Evolutionary conservation across 2,329 filamentous ascomycete species (phyloP).

Genomic region (Aureobasidium zeae): DNA sequence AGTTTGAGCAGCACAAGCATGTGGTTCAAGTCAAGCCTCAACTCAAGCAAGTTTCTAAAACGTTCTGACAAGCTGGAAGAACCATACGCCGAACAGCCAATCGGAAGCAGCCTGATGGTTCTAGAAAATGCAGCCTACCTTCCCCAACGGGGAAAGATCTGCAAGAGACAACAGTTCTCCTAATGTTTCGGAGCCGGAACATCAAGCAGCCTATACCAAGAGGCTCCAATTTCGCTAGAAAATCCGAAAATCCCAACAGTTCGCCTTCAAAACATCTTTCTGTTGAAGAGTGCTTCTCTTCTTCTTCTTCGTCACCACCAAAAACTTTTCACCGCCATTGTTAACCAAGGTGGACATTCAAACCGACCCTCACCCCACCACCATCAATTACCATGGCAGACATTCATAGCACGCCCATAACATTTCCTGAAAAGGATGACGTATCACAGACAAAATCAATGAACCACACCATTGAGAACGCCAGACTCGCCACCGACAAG

Average conservation of each 20-base stretch:
- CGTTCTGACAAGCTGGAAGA: too few relatives aligned
- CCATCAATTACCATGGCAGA: conserved; percentile 9
- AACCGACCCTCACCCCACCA: conserved; percentile 2
- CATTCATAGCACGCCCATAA: conserved; percentile 18
- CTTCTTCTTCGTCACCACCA: neutral
- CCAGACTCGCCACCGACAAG: conserved; percentile 38
- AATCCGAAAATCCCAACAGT: too few relatives aligned
- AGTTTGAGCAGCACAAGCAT: too few relatives aligned
- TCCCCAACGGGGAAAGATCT: too few relatives aligned
- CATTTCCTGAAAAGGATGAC: conserved; percentile 25
- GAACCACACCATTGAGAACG: conserved; percentile 32
- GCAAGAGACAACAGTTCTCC: too few relatives aligned
- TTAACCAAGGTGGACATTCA: conserved; percentile 14
- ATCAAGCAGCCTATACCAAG: neutral
- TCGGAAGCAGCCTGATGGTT: too few relatives aligned
- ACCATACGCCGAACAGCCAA: too few relatives aligned
- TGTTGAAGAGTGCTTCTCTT: conserved; percentile 7
- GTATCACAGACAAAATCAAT: conserved; percentile 23
- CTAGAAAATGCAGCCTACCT: too few relatives aligned
- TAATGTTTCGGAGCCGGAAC: conserved; percentile 1
- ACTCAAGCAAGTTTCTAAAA: too few relatives aligned
- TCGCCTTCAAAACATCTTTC: conserved; percentile 1
- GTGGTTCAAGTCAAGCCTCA: too few relatives aligned
- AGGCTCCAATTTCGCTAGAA: conserved; percentile 10
- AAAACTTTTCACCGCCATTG: too few relatives aligned